These are phyloP conservation scores for Phaeosphaeriaceae sp. DNA, from an alignment of 2,329 filamentous ascomycete genomes.

Conservation along the genomic window DNA sequence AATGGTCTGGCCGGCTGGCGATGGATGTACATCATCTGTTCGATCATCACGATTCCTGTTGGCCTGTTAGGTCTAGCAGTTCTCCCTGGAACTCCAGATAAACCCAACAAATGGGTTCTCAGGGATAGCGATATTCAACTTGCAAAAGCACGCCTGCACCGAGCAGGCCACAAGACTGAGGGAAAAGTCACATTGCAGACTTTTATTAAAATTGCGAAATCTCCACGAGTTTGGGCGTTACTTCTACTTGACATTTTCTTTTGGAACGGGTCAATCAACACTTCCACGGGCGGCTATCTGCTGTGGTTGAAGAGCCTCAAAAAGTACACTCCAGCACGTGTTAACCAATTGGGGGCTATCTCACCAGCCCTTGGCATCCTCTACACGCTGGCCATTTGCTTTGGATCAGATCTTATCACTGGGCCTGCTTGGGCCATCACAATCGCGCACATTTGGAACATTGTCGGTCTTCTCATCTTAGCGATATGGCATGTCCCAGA, in stretches of 20 bases:
- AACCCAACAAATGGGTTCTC: slow-evolving; percentile 58
- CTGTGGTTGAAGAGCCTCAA: slow-evolving; percentile 65
- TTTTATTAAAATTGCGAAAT: slow-evolving; percentile 35
- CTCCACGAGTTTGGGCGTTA: slow-evolving; percentile 59
- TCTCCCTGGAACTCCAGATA: slow-evolving; percentile 59
- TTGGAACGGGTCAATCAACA: slow-evolving; percentile 61
- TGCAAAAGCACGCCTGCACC: slow-evolving; percentile 54
- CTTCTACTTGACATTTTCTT: slow-evolving; percentile 62
- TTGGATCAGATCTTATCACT: slow-evolving; percentile 60
- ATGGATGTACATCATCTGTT: slow-evolving; percentile 47
- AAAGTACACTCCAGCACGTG: slow-evolving; percentile 53
- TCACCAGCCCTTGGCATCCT: slow-evolving; percentile 63
- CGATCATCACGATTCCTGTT: slow-evolving; percentile 63
- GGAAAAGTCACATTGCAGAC: slow-evolving; percentile 27
- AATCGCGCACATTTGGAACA: slow-evolving; percentile 58
- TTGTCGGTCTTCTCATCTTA: slow-evolving; percentile 61
- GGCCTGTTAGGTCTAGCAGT: slow-evolving; percentile 59
- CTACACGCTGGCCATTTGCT: slow-evolving; percentile 61
- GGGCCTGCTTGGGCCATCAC: slow-evolving; percentile 64
- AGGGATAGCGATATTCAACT: slow-evolving; percentile 56
- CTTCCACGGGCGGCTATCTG: slow-evolving; percentile 58
- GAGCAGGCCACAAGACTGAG: slow-evolving; percentile 48
- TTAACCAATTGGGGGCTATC: slow-evolving; percentile 61
- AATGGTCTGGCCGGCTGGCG: slow-evolving; percentile 49
- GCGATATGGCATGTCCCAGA: slow-evolving; percentile 64